These are phyloP conservation scores for Calamus simplicifolius DNA, from an alignment of 176 grass and related monocot genomes.

Conservation along the genomic window DNA sequence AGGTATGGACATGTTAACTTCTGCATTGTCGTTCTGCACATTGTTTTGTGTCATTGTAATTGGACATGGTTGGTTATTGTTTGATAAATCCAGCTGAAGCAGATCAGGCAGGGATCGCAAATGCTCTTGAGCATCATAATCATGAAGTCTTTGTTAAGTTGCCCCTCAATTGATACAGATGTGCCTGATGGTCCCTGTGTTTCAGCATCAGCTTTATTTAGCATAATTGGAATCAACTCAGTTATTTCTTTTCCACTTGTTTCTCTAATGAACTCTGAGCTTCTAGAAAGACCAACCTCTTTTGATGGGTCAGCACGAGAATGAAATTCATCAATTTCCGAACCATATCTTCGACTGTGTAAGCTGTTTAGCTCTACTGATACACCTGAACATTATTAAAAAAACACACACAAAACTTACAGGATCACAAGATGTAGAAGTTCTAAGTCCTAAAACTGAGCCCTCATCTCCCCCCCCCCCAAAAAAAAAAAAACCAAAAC, in stretches of 20 bases:
- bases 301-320: not conserved
- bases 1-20: conserved; percentile 18
- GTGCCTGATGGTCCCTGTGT: conserved; percentile 9
- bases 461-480: no score
- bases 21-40: not conserved
- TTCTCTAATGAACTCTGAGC: conserved; percentile 6
- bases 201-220: not conserved
- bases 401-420: not conserved
- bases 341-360: conserved; percentile 38
- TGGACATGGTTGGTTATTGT: conserved; percentile 14
- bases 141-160: conserved; percentile 13
- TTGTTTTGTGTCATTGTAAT: conserved; percentile 9
- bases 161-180: conserved; percentile 19
- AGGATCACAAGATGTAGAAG: not conserved
- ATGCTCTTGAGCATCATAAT: conserved; percentile 19
- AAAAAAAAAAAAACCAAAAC: no score
- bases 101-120: conserved; percentile 1
- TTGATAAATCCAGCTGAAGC: conserved; percentile 15
- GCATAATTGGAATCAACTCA: not conserved
- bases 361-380: conserved; percentile 52
- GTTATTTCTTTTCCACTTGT: conserved; percentile 13
- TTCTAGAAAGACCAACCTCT: not conserved
- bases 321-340: conserved; percentile 3
- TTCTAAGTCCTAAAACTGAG: not conserved
- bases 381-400: conserved; percentile 36